These are phyloP conservation scores for Mercurialis annua DNA, from an alignment of 345 rosid species.

Conservation along the genomic window DNA sequence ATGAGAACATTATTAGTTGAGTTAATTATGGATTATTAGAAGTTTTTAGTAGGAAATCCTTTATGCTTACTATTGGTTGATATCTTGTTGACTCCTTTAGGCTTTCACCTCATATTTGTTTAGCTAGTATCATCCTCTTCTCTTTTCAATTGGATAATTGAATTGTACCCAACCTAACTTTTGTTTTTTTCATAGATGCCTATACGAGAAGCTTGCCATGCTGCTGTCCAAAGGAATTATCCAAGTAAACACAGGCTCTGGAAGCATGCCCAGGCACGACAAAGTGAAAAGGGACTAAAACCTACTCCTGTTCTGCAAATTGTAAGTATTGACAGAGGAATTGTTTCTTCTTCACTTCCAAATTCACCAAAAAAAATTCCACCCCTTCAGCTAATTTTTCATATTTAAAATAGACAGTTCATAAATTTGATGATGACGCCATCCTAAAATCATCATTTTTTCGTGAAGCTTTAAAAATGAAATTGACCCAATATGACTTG, in stretches of 20 bases:
- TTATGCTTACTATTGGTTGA: no score
- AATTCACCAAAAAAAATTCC: neutral
- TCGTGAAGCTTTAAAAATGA: neutral
- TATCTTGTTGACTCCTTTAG: no score
- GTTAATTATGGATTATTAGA: no score
- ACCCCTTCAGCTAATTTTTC: neutral
- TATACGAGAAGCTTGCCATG: constrained; percentile 98
- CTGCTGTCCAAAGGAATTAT: constrained; percentile 80
- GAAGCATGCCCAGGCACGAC: constrained; percentile 97
- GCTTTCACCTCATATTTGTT: no score
- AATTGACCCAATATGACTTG: neutral
- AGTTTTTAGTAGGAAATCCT: no score
- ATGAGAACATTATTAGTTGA: no score
- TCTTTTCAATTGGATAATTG: no score
- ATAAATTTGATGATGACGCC: neutral
- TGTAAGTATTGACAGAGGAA: constrained; percentile 39
- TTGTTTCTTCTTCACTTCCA: neutral
- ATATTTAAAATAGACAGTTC: neutral
- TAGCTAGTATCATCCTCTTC: no score
- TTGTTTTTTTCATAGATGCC: constrained; percentile 76
- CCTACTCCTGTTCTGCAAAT: constrained; percentile 92
- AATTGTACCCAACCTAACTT: no score
- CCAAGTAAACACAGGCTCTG: constrained; percentile 91
- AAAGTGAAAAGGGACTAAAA: constrained; percentile 65
- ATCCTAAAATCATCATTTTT: neutral